Conservation (phyloP, 106 monocot genomes). For the Phalaenopsis equestris region DNA sequence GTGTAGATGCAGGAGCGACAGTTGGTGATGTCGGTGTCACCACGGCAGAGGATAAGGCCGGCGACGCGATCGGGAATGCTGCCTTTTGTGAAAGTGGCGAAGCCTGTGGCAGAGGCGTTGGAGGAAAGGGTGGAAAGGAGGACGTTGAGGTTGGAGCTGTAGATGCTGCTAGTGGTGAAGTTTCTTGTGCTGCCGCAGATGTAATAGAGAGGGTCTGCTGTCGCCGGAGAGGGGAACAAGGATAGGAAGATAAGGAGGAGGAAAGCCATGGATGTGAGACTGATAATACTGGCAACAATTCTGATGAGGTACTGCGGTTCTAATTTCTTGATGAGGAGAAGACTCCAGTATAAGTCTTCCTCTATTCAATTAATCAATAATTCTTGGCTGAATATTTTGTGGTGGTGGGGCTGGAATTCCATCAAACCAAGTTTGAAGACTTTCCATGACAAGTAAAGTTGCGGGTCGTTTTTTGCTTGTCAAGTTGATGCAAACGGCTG, state of each 20-base stretch:
- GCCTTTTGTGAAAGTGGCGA: neutral
- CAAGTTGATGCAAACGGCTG: too few relatives aligned
- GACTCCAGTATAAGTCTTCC: too few relatives aligned
- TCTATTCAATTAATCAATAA: too few relatives aligned
- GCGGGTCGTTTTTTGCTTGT: too few relatives aligned
- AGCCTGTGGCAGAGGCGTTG: neutral
- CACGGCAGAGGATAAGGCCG: slow-evolving; percentile 39
- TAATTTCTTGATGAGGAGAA: too few relatives aligned
- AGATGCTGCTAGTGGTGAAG: slow-evolving; percentile 3
- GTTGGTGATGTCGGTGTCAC: slow-evolving; percentile 11
- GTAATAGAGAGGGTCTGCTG: neutral
- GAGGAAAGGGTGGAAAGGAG: slow-evolving; percentile 2
- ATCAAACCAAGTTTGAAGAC: too few relatives aligned
- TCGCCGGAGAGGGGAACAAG: neutral
- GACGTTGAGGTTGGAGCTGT: slow-evolving; percentile 6
- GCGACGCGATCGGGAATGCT: slow-evolving; percentile 16
- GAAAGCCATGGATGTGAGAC: neutral
- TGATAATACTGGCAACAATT: neutral
- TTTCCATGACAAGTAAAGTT: too few relatives aligned
- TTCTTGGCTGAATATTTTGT: too few relatives aligned
- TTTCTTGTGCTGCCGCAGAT: neutral
- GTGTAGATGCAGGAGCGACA: slow-evolving; percentile 30
- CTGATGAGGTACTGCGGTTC: too few relatives aligned
- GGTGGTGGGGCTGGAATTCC: too few relatives aligned
- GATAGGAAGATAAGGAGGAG: neutral